A percentile compares a stretch with the other conserved stretches of the same genome.
Conservation (phyloP, 148 eudicot genomes). For the Rhododendron griersonianum region DNA sequence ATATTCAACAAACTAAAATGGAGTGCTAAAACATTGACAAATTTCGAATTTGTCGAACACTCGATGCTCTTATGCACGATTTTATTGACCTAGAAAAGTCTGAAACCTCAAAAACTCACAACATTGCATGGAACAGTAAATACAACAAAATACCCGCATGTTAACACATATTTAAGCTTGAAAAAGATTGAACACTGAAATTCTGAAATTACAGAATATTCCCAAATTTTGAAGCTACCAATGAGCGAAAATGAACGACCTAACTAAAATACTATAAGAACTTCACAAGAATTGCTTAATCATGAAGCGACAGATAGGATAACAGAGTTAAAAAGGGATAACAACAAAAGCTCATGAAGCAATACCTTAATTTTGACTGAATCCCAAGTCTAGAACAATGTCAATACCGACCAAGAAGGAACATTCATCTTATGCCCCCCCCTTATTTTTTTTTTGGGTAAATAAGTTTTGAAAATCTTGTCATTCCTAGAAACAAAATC, state of each 20-base stretch:
- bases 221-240: background rate
- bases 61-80: background rate
- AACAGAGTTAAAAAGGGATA: background rate
- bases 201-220: background rate
- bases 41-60: background rate
- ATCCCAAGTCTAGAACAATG: conserved; percentile 13
- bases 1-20: background rate
- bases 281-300: background rate
- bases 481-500: background rate
- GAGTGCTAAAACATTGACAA: background rate
- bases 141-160: background rate
- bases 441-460: too few species aligned
- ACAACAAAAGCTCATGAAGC: conserved; percentile 4
- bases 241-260: background rate
- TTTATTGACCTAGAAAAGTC: background rate
- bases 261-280: background rate
- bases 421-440: background rate
- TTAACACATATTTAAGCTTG: background rate
- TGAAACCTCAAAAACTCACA: background rate
- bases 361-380: conserved; percentile 17
- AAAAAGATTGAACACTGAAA: background rate
- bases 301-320: conserved; percentile 1
- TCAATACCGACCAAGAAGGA: conserved; percentile 3
- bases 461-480: background rate
- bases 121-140: background rate